Conservation (phyloP, 305 asterid species). For the Fraxinus baroniana region DNA sequence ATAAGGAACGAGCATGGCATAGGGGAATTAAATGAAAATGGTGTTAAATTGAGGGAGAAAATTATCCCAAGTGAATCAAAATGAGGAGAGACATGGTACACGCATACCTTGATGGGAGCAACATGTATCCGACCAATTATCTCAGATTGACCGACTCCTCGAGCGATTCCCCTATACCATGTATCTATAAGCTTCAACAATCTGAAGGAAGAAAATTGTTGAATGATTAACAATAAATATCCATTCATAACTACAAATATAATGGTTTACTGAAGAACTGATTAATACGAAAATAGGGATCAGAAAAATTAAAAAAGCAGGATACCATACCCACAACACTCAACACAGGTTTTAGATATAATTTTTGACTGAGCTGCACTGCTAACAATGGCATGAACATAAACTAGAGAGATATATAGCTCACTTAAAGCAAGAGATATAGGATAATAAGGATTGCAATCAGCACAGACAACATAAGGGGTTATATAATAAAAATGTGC, state of each 20-base stretch:
- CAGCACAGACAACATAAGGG: background rate
- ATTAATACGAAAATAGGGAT: background rate
- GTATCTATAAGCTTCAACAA: slow-evolving; percentile 86
- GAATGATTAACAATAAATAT: background rate
- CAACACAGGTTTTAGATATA: slow-evolving; percentile 92
- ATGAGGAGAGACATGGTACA: background rate
- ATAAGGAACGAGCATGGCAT: background rate
- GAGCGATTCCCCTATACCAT: slow-evolving; percentile 85
- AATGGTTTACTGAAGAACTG: background rate
- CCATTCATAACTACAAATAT: slow-evolving; percentile 9
- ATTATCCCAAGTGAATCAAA: background rate
- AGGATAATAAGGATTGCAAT: background rate
- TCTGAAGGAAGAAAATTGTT: slow-evolving; percentile 36
- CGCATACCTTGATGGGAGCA: slow-evolving; percentile 83
- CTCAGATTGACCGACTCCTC: slow-evolving; percentile 94
- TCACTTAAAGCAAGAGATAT: slow-evolving; percentile 4
- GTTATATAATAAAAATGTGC: background rate
- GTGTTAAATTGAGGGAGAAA: background rate
- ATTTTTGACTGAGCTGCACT: slow-evolving; percentile 98
- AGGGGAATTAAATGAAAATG: background rate
- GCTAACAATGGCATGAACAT: slow-evolving; percentile 85
- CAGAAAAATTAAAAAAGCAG: background rate
- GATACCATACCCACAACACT: slow-evolving; percentile 71
- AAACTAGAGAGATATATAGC: slow-evolving; percentile 12
- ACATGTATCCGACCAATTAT: slow-evolving; percentile 90